Base-by-base conservation (phyloP, 2,329 filamentous ascomycete species). In the Beauveria caledonica region DNA sequence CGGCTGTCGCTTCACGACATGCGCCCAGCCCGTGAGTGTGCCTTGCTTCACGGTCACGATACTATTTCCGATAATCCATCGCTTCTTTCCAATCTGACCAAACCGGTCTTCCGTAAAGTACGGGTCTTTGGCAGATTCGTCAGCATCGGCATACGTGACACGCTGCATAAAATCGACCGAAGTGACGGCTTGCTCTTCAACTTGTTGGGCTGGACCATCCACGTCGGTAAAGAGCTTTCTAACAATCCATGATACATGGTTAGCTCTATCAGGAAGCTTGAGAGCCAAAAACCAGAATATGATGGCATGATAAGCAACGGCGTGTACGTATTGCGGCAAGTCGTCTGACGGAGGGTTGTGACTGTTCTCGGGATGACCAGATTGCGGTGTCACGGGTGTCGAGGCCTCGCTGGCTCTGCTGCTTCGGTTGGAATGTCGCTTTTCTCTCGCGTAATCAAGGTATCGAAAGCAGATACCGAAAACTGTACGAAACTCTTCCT, bases 391-490 rank as follows among this genome's bases (percentile, higher is more conserved):
- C 6, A 63, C 64, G 10, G 70, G 68, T 2, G 69, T 73, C 10
- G 71, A 67, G 9, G 73, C 69, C 50, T 83, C 80, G 67, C 77
- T 77, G 19, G 69, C 66, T 42, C 77, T 72, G 66, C 76, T 81
- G 62, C 72, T 75, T 50, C 79, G 75, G 53, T 76, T 77, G 45
- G 74, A 72, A 54, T 77, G 77, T 62, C 79, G 80, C 68, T 80
- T 82, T 61, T 93, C 90, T 64, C 91, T 82, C 0, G 92, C 90
- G 62, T 92, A 93, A 67, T 97, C 90, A 44, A 99, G 78, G 70
- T 97, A 97, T 57, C 92, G 86, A 72, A 96, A 92, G 69, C 92
- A 97, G 51, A 99, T 95, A 10, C 90, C 94, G 71, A 99, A 97
- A 1, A 97, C 90, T 58, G 90, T 92, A 63, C 90, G 89, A 72